A percentile compares a stretch with the other conserved stretches of the same genome.
Conservation (phyloP, 75 land plant genomes). For the Pseudotsuga menziesii region DNA sequence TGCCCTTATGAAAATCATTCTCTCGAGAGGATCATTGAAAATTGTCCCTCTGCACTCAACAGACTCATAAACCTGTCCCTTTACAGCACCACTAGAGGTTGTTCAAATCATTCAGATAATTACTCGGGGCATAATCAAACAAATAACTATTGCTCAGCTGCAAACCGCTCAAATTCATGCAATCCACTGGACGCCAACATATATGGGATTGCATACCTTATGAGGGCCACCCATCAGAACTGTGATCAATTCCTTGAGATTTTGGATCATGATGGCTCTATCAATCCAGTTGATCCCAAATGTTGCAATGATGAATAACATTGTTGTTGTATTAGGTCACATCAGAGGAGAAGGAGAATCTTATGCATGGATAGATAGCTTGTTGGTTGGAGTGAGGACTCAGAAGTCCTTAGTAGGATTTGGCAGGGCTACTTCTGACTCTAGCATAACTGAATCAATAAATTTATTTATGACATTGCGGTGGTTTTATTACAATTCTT, state of each 20-base stretch:
- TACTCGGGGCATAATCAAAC: no score
- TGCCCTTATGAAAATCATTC: no score
- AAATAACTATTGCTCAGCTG: no score
- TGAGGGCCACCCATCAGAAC: no score
- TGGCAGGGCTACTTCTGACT: slow-evolving; percentile 79
- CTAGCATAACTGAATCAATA: slow-evolving; percentile 76
- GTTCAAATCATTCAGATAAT: no score
- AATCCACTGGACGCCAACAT: no score
- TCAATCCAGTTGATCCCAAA: slow-evolving; percentile 29
- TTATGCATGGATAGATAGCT: slow-evolving; percentile 7
- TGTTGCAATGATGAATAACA: slow-evolving; percentile 66
- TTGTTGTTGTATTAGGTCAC: slow-evolving; percentile 58
- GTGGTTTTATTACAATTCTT: slow-evolving; percentile 18
- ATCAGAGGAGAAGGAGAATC: slow-evolving; percentile 14
- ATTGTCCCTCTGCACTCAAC: no score
- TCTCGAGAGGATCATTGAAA: no score
- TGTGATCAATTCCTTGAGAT: slow-evolving; percentile 42
- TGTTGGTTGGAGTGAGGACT: not conserved
- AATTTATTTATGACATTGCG: slow-evolving; percentile 77
- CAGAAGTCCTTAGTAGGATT: slow-evolving; percentile 59
- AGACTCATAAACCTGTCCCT: no score
- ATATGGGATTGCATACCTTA: no score
- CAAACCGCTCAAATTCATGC: no score
- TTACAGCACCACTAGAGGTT: no score
- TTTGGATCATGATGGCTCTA: slow-evolving; percentile 20